A percentile compares a stretch with the other conserved stretches of the same genome.
Conservation (phyloP, 1,284 basidiomycete genomes). For the Porogramme epimiltina region DNA sequence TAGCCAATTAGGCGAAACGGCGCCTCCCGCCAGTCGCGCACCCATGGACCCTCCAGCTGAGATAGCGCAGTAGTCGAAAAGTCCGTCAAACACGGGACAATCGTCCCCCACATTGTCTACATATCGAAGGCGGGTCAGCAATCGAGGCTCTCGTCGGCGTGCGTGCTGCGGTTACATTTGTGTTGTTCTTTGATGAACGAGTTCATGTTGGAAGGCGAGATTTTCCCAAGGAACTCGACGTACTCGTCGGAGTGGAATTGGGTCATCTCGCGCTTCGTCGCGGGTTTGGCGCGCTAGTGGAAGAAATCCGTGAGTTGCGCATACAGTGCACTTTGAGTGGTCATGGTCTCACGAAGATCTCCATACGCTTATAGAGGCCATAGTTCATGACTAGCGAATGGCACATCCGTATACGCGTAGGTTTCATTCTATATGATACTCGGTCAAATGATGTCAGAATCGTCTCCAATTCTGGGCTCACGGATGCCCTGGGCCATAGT, state of each 20-base stretch:
- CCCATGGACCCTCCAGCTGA: constrained; percentile 99
- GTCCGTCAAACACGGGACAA: constrained; percentile 96
- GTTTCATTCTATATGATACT: constrained; percentile 77
- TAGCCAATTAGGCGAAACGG: neutral
- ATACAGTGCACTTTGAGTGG: neutral
- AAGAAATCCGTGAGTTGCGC: neutral
- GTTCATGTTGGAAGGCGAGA: constrained; percentile 86
- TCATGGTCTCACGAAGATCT: constrained; percentile 78
- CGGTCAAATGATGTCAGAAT: constrained; percentile 6
- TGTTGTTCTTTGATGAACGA: constrained; percentile 93
- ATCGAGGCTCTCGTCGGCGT: neutral
- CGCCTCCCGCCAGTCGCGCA: constrained; percentile 37
- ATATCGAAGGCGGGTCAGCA: neutral
- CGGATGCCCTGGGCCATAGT: constrained; percentile 95
- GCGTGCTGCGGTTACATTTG: constrained; percentile 67
- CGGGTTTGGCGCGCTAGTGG: constrained; percentile 92
- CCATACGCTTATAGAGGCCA: constrained; percentile 96
- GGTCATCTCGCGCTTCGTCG: constrained; percentile 97
- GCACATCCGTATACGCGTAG: constrained; percentile 98
- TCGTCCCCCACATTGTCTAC: constrained; percentile 91
- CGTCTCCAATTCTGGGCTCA: constrained; percentile 37
- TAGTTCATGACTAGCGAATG: constrained; percentile 99
- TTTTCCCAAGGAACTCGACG: constrained; percentile 85
- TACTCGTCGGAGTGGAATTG: constrained; percentile 96
- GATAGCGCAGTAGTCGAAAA: constrained; percentile 99